A percentile compares a stretch with the other conserved stretches of the same genome.
phyloP scores from a whole-genome alignment of 2,329 filamentous ascomycete genomes.

The Cytospora piceae region DNA sequence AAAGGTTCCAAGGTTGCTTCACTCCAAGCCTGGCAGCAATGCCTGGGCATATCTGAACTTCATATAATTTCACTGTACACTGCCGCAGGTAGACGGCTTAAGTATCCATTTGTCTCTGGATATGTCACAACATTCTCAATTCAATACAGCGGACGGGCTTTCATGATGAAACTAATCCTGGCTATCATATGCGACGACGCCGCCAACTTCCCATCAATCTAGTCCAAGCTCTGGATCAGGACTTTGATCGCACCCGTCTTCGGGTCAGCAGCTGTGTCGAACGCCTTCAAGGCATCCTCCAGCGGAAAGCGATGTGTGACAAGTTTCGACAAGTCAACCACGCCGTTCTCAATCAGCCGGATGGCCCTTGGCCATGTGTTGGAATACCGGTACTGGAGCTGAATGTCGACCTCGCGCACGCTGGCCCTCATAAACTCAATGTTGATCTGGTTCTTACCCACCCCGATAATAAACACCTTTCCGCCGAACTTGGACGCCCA shows the following conservation, averaged over 20 bases:
- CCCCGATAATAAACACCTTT: slow-evolving; percentile 95
- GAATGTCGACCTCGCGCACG: slow-evolving; percentile 89
- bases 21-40: neutral
- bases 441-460: slow-evolving; percentile 93
- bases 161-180: slow-evolving; percentile 1
- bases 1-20: no score
- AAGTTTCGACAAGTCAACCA: slow-evolving; percentile 78
- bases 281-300: slow-evolving; percentile 87
- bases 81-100: neutral
- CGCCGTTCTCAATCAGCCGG: slow-evolving; percentile 79
- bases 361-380: slow-evolving; percentile 98
- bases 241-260: slow-evolving; percentile 98
- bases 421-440: slow-evolving; percentile 94
- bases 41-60: neutral
- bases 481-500: slow-evolving; percentile 93
- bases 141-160: no score
- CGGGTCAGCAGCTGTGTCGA: slow-evolving; percentile 84
- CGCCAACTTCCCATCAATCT: slow-evolving; percentile 29
- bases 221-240: slow-evolving; percentile 78
- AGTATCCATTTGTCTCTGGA: no score
- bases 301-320: slow-evolving; percentile 87
- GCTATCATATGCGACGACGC: slow-evolving; percentile 4
- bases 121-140: neutral
- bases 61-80: neutral
- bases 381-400: slow-evolving; percentile 95